Evolutionary conservation across 176 grass and related monocot species (phyloP), one percentile per base, ranked within the genome.

Genomic region (Alopecurus myosuroides): DNA sequence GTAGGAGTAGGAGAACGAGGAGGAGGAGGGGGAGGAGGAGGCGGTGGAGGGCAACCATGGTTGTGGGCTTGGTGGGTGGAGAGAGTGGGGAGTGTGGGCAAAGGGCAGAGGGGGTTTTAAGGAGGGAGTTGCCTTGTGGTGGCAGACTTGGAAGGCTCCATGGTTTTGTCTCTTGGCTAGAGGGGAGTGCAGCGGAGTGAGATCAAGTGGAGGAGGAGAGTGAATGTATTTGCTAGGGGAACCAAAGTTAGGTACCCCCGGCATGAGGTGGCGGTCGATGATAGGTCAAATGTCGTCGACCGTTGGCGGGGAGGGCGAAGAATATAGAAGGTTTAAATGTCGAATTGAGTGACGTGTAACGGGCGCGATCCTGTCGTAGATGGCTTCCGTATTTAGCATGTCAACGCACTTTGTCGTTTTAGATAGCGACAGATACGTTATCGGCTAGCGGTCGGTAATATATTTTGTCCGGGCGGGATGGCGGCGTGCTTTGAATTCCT

Each of bases 41-140:
- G 76, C 33, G 57, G 28, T 20, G 48, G 74, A 83, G 34, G 36
- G 81, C 66, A 25, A 58, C 88, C 86, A 80, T 94, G 74, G 81
- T 50, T 45, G 72, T 70, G 34, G 73, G 60, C 39, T 71, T 71
- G 77, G 55, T 52, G 77, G 18, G 61, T 75, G 78, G 81, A 66
- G 76, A 75, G 48, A 85, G 76, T 81, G 50, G 42, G 19, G 76
- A 77, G 39, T 67, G 77, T 31, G 64, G 63, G 35, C 44, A 34
- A 15, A 79, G 36, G 60, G 13, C 60, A 46, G 44, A 31, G 29
- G 58, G 14, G 84, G 79, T 85, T 86, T 73, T 65, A 90, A 81
- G 80, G 82, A 65, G 77, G 82, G 86, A 58, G 74, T 70, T 33
- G 67, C 53, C 34, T 68, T 48, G 41, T 9, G 12, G 65, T 88